These are phyloP conservation scores for Epicoccum sorghinum DNA, from an alignment of 2,329 filamentous ascomycete species.

Conservation along the genomic window DNA sequence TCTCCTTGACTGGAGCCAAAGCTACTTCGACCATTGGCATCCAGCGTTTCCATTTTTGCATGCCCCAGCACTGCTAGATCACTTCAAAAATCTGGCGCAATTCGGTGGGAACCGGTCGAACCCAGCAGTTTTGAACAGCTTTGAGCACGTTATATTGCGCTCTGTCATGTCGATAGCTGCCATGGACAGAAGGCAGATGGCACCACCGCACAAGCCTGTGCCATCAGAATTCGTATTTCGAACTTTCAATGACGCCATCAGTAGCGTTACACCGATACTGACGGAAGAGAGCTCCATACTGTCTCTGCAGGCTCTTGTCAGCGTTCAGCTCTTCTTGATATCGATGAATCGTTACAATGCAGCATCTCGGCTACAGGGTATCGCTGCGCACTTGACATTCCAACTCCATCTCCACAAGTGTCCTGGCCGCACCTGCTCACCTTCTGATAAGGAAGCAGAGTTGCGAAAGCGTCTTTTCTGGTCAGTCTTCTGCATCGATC, in stretches of 20 bases:
- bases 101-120: background rate
- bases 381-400: constrained; percentile 28
- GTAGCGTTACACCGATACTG: constrained; percentile 21
- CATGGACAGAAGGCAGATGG: constrained; percentile 28
- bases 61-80: constrained; percentile 28
- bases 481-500: constrained; percentile 33
- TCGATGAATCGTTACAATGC: constrained; percentile 35
- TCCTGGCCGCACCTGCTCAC: constrained; percentile 9
- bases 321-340: constrained; percentile 31
- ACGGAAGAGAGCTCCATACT: constrained; percentile 32
- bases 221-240: constrained; percentile 24
- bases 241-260: constrained; percentile 30
- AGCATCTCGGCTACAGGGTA: constrained; percentile 30
- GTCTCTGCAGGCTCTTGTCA: constrained; percentile 31
- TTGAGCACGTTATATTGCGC: constrained; percentile 30
- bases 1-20: constrained; percentile 35
- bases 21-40: constrained; percentile 37
- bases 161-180: constrained; percentile 33
- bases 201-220: constrained; percentile 5
- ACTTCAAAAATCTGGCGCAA: constrained; percentile 19
- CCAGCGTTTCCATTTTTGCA: constrained; percentile 34
- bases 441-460: constrained; percentile 21
- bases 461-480: constrained; percentile 35
- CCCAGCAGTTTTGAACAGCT: constrained; percentile 1
- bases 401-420: constrained; percentile 29